phyloP scores from a whole-genome alignment of 2,329 filamentous ascomycete genomes.

The Colletotrichum sp. region DNA sequence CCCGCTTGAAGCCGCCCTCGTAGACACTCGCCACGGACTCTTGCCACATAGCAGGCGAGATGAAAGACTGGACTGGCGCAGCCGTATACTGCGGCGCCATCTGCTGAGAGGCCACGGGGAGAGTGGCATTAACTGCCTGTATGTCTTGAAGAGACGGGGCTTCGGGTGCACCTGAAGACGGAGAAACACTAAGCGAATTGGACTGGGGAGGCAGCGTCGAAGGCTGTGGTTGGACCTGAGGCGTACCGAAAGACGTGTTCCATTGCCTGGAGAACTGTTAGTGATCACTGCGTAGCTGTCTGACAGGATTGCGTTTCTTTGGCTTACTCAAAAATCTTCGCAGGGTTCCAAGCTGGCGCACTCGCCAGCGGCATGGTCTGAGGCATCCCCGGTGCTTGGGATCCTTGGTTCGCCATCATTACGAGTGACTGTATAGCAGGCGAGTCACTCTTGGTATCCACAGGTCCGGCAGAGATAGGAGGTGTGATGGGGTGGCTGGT shows the following conservation, averaged over 20 bases:
- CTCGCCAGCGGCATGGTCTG: conserved; percentile 67
- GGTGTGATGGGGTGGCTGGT: conserved; percentile 76
- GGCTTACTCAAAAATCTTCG: conserved; percentile 87
- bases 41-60: conserved; percentile 77
- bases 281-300: conserved; percentile 13
- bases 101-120: conserved; percentile 50
- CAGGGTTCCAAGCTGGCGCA: conserved; percentile 79
- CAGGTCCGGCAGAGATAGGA: conserved; percentile 75
- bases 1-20: conserved; percentile 66
- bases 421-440: conserved; percentile 73
- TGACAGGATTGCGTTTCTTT: not conserved
- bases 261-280: conserved; percentile 70
- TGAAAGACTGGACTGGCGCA: conserved; percentile 61
- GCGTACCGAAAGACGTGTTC: conserved; percentile 91
- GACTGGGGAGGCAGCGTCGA: conserved; percentile 48
- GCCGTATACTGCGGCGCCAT: conserved; percentile 57
- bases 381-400: conserved; percentile 56
- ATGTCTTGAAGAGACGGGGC: conserved; percentile 59
- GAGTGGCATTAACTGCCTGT: conserved; percentile 48
- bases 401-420: conserved; percentile 69
- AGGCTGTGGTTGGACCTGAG: conserved; percentile 50
- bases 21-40: conserved; percentile 74
- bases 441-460: conserved; percentile 80
- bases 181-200: conserved; percentile 57
- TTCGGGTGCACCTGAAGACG: conserved; percentile 59